Base-by-base conservation (phyloP, 495 filamentous ascomycete species). In the Bryoglossum gracile region DNA sequence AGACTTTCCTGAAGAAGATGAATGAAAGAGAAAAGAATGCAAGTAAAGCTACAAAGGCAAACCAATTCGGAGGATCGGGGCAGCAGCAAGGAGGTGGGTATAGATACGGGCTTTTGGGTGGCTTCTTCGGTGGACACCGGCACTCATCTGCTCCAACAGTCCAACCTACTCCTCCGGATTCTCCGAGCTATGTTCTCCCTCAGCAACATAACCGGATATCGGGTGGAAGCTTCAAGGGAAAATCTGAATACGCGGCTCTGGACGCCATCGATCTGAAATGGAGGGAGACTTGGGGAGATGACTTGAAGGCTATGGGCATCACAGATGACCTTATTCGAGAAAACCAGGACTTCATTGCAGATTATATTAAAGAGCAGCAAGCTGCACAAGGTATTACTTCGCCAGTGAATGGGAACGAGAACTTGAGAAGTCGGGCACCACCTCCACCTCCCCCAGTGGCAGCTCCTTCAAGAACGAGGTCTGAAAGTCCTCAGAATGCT, bases 291-390 rank as follows among this genome's bases (percentile, higher is more conserved):
- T 75, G 95, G 60, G 82, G 83, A 18, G 71, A 77, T 57, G 88
- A 95, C 59, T 68, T 98, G 18, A 71, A 80, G 56, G 68, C 77
- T 22, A 89, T 95, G 82, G 92, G 91, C 3, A 86, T 96, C 36
- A 94, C 86, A 1, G 86, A 92, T 58, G 91, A 95, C 60, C 83
- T 92, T 56, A 92, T 97, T 48, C 82, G 79, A 45, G 86, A 94
- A 48, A 90, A 96, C 59, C 84, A 89, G 33, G 91, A 95, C 44
- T 97, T 96, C 56, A 98, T 97, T 64, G 87, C 91, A 64, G 74
- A 81, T 14, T 98, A 92, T 59, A 83, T 96, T 55, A 83, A 83
- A 54, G 76, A 92, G 63, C 80, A 88, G 57, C 86, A 91, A 63
- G 75, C 75, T 23, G 72, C 73, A 57, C 67, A 67, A 21, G 37